Conservation (phyloP, 2,329 filamentous ascomycete species). For the Talaromyces funiculosus region DNA sequence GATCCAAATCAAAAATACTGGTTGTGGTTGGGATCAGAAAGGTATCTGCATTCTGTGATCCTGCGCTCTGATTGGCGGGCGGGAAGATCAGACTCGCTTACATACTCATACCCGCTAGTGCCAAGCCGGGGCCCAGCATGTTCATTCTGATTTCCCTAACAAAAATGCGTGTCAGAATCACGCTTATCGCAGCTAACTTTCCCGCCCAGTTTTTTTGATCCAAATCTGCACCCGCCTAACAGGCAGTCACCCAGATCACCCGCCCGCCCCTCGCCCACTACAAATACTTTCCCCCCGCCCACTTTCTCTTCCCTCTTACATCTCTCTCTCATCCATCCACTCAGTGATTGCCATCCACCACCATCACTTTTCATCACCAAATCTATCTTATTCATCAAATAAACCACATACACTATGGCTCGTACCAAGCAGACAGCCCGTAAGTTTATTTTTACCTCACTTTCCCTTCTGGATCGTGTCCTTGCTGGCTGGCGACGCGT, state of each 20-base stretch:
- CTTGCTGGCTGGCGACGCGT: not conserved
- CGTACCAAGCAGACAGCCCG: slow-evolving; percentile 50
- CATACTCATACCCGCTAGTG: not conserved
- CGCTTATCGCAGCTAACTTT: slow-evolving; percentile 30
- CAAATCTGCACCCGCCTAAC: slow-evolving; percentile 29
- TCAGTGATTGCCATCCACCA: slow-evolving; percentile 17
- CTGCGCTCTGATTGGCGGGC: slow-evolving; percentile 31
- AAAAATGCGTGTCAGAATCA: slow-evolving; percentile 26
- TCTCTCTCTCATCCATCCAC: slow-evolving; percentile 19
- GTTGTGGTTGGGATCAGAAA: slow-evolving; percentile 34
- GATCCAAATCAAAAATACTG: slow-evolving; percentile 16
- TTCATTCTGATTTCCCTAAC: slow-evolving; percentile 14
- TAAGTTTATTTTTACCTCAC: slow-evolving; percentile 31
- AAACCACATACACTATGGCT: slow-evolving; percentile 38
- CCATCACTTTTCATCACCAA: slow-evolving; percentile 30
- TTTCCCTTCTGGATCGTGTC: not conserved
- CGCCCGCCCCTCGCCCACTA: slow-evolving; percentile 29
- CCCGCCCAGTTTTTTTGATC: slow-evolving; percentile 22
- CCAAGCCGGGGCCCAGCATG: slow-evolving; percentile 12
- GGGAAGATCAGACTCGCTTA: slow-evolving; percentile 30
- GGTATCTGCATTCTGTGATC: slow-evolving; percentile 33
- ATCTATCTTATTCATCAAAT: slow-evolving; percentile 26
- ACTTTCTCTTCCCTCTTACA: slow-evolving; percentile 31
- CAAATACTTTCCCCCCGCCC: slow-evolving; percentile 40
- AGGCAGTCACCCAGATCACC: slow-evolving; percentile 29